Percentiles rank a stretch among this genome's conserved stretches.
Conservation (phyloP, 306 rosid genomes). For the Elaeagnus macrophylla region DNA sequence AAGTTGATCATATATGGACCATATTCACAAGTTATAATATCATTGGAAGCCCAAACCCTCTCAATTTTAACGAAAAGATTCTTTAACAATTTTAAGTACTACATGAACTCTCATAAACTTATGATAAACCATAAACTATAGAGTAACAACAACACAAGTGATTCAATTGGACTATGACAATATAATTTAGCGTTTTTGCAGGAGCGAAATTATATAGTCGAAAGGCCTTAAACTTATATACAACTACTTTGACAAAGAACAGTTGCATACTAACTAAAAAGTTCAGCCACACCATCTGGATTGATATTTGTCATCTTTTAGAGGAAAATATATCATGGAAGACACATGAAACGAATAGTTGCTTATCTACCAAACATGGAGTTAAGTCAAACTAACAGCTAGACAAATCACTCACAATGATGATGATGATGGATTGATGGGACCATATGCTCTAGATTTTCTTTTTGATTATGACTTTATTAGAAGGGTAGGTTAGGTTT, state of each 20-base stretch:
- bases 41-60: too few species aligned
- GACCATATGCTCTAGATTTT: constrained; percentile 27
- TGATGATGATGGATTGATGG: constrained; percentile 14
- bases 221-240: too few species aligned
- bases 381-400: constrained; percentile 13
- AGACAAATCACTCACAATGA: constrained; percentile 16
- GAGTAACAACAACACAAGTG: too few species aligned
- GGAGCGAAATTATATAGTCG: too few species aligned
- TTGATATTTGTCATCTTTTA: not conserved
- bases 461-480: constrained; percentile 20
- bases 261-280: constrained; percentile 16
- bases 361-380: constrained; percentile 7
- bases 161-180: too few species aligned
- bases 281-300: constrained; percentile 11
- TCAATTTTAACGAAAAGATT: too few species aligned
- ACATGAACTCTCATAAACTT: too few species aligned
- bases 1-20: not conserved
- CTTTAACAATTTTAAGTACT: too few species aligned
- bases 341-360: constrained; percentile 20
- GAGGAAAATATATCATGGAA: constrained; percentile 7
- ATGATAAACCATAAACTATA: too few species aligned
- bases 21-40: constrained; percentile 3
- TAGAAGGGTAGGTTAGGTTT: constrained; percentile 24
- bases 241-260: too few species aligned
- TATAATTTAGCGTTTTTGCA: too few species aligned